Percentiles rank a stretch among this genome's conserved stretches.
These are phyloP conservation scores for Colletotrichum lupini DNA, from an alignment of 2,329 filamentous ascomycete genomes.

Conservation along the genomic window DNA sequence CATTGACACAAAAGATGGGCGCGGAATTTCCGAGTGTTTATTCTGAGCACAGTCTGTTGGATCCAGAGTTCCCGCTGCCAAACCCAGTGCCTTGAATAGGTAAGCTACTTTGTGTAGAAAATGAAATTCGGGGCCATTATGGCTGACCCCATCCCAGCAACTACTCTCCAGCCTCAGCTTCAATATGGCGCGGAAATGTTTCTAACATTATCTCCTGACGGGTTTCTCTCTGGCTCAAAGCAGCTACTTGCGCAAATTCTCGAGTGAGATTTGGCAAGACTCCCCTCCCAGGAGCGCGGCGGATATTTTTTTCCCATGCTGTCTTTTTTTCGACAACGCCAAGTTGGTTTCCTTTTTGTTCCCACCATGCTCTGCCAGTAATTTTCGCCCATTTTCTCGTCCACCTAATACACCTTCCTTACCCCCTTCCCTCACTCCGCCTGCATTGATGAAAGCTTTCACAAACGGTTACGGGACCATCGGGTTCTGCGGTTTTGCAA, in stretches of 20 bases:
- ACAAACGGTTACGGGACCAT: constrained; percentile 35
- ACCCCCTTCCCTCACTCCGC: not conserved
- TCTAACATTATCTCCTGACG: too few relatives aligned
- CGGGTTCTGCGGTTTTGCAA: constrained; percentile 21
- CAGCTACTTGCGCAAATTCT: not conserved
- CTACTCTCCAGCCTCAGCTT: not conserved
- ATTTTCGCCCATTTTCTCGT: not conserved
- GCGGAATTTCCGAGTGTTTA: rapidly evolving
- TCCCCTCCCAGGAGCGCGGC: not conserved
- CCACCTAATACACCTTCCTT: not conserved
- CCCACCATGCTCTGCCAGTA: not conserved
- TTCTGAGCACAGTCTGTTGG: not conserved
- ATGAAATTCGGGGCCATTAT: not conserved
- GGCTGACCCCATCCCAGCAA: not conserved
- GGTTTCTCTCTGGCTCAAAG: not conserved
- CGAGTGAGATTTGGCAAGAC: not conserved
- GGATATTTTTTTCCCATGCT: not conserved
- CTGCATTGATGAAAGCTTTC: constrained; percentile 41
- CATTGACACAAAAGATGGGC: not conserved
- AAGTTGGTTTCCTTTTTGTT: not conserved
- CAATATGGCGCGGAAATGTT: not conserved
- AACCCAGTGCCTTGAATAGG: not conserved
- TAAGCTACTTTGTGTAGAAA: not conserved
- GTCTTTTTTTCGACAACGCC: not conserved
- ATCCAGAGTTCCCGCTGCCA: not conserved